phyloP scores from a whole-genome alignment of 768 basidiomycete genomes.

The Xanthoconium stramineum region DNA sequence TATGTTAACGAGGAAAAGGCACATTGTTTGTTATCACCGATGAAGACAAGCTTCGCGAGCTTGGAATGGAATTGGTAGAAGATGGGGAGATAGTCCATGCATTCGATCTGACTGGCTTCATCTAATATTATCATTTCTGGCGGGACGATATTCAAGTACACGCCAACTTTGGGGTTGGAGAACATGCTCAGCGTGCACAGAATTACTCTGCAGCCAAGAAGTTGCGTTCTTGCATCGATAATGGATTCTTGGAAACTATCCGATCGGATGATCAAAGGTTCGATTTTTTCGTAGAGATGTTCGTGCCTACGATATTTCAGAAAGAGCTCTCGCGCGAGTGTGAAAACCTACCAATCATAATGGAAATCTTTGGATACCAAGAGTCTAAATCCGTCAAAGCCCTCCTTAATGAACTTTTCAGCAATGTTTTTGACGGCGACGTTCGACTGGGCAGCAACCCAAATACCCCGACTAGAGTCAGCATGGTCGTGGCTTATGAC shows the following conservation, averaged over 20 bases:
- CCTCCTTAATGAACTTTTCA: constrained; percentile 37
- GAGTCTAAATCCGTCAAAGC: constrained; percentile 35
- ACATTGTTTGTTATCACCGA: constrained; percentile 41
- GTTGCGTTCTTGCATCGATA: constrained; percentile 16
- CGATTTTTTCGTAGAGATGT: constrained; percentile 40
- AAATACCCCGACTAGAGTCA: constrained; percentile 23
- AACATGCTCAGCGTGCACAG: constrained; percentile 51
- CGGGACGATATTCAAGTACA: constrained; percentile 29
- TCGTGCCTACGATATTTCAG: constrained; percentile 41
- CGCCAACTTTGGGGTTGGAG: constrained; percentile 23
- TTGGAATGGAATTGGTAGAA: constrained; percentile 25
- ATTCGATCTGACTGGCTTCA: constrained; percentile 47
- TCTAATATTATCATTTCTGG: constrained; percentile 42
- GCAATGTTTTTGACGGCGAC: constrained; percentile 55
- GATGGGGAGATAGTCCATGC: constrained; percentile 39
- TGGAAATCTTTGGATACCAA: constrained; percentile 48
- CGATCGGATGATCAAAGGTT: constrained; percentile 36
- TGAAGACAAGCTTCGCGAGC: constrained; percentile 36
- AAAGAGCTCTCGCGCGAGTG: neutral
- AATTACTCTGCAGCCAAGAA: constrained; percentile 35
- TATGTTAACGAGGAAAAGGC: neutral
- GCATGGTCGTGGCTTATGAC: constrained; percentile 23
- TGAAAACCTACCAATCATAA: constrained; percentile 38
- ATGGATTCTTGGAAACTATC: constrained; percentile 24
- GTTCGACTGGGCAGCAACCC: constrained; percentile 48